Evolutionary conservation across 495 filamentous ascomycete species (phyloP).

Genomic region (Articulospora tetracladia): DNA sequence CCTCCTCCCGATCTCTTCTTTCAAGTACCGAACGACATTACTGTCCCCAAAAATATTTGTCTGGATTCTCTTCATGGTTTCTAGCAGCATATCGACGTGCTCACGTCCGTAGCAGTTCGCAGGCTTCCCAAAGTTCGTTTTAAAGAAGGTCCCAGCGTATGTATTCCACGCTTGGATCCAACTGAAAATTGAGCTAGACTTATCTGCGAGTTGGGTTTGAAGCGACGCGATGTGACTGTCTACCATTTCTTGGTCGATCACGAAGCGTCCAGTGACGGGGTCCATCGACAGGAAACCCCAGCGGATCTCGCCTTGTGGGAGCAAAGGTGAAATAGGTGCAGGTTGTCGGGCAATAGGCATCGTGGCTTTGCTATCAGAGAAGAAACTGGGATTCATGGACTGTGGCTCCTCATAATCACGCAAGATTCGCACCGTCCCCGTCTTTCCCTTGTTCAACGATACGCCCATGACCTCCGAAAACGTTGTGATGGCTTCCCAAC

Average conservation of each 20-base stretch:
- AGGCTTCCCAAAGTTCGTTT: constrained; percentile 60
- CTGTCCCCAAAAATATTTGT: constrained; percentile 44
- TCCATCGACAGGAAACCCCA: constrained; percentile 66
- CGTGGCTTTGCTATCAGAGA: background rate
- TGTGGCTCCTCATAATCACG: constrained; percentile 8
- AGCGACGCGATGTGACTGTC: constrained; percentile 60
- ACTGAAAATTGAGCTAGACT: constrained; percentile 51
- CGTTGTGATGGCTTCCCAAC: constrained; percentile 52
- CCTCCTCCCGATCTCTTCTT: constrained; percentile 44
- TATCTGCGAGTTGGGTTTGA: constrained; percentile 51
- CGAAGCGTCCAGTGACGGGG: constrained; percentile 47
- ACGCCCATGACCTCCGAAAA: constrained; percentile 55
- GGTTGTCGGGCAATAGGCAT: constrained; percentile 9
- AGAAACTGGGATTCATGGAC: background rate
- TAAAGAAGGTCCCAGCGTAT: constrained; percentile 62
- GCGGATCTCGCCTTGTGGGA: constrained; percentile 56
- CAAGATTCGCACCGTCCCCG: constrained; percentile 49
- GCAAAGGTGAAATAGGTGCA: constrained; percentile 27
- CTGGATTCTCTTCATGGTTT: constrained; percentile 57
- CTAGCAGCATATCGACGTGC: constrained; percentile 61
- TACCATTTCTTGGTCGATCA: constrained; percentile 60
- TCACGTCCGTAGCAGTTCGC: constrained; percentile 60
- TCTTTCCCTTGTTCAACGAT: constrained; percentile 54
- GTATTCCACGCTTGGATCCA: constrained; percentile 66
- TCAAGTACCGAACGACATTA: constrained; percentile 57